These are phyloP conservation scores for Hypomontagnella monticulosa DNA, from an alignment of 495 filamentous ascomycete species.

Conservation along the genomic window DNA sequence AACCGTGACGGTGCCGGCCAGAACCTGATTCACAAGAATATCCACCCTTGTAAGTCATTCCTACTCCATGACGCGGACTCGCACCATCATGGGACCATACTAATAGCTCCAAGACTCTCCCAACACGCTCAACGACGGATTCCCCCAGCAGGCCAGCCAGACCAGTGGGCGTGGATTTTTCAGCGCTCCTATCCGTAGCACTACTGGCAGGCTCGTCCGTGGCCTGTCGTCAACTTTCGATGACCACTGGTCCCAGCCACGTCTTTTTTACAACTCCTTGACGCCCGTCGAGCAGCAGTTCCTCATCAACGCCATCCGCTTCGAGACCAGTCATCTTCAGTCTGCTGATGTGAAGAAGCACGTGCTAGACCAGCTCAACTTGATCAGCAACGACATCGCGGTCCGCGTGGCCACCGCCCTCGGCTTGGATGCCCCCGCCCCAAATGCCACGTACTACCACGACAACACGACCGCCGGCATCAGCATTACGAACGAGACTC, in stretches of 20 bases:
- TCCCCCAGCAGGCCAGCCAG: slow-evolving; percentile 74
- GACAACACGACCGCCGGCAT: slow-evolving; percentile 72
- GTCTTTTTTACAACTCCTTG: slow-evolving; percentile 82
- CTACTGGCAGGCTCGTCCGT: slow-evolving; percentile 66
- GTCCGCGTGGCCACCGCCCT: slow-evolving; percentile 71
- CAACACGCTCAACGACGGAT: slow-evolving; percentile 73
- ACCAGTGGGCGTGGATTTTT: slow-evolving; percentile 78
- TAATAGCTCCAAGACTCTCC: slow-evolving; percentile 59
- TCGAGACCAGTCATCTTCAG: slow-evolving; percentile 71
- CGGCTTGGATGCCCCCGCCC: slow-evolving; percentile 63
- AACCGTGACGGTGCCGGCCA: slow-evolving; percentile 72
- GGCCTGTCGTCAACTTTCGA: slow-evolving; percentile 70
- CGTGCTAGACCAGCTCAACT: slow-evolving; percentile 75
- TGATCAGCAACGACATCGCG: slow-evolving; percentile 74
- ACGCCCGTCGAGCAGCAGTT: slow-evolving; percentile 76
- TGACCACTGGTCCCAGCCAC: slow-evolving; percentile 80
- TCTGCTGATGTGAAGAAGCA: slow-evolving; percentile 67
- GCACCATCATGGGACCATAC: background rate
- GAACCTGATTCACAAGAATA: slow-evolving; percentile 64
- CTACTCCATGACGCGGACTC: background rate
- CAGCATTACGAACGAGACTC: slow-evolving; percentile 65
- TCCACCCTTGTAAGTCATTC: slow-evolving; percentile 49
- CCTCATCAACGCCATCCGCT: slow-evolving; percentile 80
- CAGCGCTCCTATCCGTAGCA: slow-evolving; percentile 67
- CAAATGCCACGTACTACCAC: slow-evolving; percentile 74